These are phyloP conservation scores for Apiotrichum siamense DNA, from an alignment of 1,284 basidiomycete genomes.

Conservation along the genomic window DNA sequence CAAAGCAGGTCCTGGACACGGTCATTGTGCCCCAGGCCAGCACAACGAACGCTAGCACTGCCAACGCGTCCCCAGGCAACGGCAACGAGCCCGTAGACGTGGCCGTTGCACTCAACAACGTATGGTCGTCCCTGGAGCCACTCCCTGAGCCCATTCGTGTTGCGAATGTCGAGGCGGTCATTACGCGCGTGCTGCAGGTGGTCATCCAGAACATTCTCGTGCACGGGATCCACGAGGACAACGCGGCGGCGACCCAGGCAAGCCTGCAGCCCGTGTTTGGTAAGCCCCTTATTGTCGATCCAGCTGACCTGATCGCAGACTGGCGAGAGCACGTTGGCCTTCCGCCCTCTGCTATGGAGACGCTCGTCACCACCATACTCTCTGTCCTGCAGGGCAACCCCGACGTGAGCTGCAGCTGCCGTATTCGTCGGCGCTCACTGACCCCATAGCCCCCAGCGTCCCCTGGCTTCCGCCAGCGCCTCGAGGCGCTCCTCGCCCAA, in stretches of 20 bases:
- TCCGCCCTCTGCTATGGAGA: slow-evolving; percentile 2
- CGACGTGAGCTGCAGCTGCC: neutral
- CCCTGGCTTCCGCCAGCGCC: neutral
- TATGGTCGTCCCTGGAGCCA: slow-evolving; percentile 6
- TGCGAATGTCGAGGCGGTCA: slow-evolving; percentile 1
- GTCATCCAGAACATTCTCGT: slow-evolving; percentile 7
- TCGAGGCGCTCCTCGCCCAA: neutral
- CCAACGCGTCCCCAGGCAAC: neutral
- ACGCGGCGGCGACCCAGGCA: neutral
- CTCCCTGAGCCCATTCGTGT: slow-evolving; percentile 6
- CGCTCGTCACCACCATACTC: slow-evolving; percentile 1
- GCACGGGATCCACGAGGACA: slow-evolving; percentile 1
- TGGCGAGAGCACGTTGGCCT: slow-evolving; percentile 7
- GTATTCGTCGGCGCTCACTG: too few species aligned
- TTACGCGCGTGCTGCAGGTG: slow-evolving; percentile 8
- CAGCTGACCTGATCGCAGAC: neutral
- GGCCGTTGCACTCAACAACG: neutral
- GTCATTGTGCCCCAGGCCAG: neutral
- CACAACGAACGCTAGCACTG: neutral
- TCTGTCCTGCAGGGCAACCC: neutral
- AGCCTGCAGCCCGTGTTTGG: neutral
- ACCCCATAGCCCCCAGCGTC: neutral
- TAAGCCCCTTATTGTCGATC: neutral
- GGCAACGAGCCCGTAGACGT: neutral
- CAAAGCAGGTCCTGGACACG: neutral